phyloP scores from a whole-genome alignment of 2,329 filamentous ascomycete genomes.

The Daldinia sp. region DNA sequence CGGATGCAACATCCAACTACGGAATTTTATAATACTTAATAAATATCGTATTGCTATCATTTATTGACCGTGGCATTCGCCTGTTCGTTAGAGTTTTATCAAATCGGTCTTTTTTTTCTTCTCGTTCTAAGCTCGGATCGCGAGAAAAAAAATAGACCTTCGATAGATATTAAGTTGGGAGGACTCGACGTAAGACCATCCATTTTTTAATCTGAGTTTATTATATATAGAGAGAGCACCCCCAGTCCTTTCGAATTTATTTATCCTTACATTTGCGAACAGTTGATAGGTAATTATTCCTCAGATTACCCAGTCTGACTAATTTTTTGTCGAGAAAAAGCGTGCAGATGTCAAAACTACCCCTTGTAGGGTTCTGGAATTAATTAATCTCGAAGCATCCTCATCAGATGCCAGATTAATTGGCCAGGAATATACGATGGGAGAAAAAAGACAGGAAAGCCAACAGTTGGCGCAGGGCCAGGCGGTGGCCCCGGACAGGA shows the following conservation, averaged over 20 bases:
- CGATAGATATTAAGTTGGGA: slow-evolving; percentile 19
- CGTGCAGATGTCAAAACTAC: neutral
- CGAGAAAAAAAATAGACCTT: slow-evolving; percentile 20
- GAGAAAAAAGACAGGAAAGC: slow-evolving; percentile 31
- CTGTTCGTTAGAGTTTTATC: slow-evolving; percentile 5
- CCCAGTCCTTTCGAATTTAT: neutral
- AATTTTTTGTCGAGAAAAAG: neutral
- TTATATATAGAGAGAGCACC: neutral
- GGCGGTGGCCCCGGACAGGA: slow-evolving; percentile 23
- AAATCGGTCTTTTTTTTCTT: neutral
- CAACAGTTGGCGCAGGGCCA: slow-evolving; percentile 20
- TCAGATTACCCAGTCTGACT: neutral
- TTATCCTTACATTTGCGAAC: neutral
- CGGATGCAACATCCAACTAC: slow-evolving; percentile 20
- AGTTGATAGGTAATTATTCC: neutral
- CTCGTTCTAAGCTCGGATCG: slow-evolving; percentile 9
- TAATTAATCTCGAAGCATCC: neutral
- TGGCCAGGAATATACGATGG: slow-evolving; percentile 24
- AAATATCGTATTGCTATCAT: slow-evolving; percentile 17
- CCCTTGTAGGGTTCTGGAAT: slow-evolving; percentile 2
- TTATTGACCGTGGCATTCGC: slow-evolving; percentile 29
- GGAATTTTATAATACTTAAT: slow-evolving; percentile 36
- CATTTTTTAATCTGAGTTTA: neutral
- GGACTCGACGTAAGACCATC: neutral
- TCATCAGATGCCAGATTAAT: slow-evolving; percentile 30